These are phyloP conservation scores for Gyromitra esculenta DNA, from an alignment of 2,329 filamentous ascomycete species.

Conservation along the genomic window DNA sequence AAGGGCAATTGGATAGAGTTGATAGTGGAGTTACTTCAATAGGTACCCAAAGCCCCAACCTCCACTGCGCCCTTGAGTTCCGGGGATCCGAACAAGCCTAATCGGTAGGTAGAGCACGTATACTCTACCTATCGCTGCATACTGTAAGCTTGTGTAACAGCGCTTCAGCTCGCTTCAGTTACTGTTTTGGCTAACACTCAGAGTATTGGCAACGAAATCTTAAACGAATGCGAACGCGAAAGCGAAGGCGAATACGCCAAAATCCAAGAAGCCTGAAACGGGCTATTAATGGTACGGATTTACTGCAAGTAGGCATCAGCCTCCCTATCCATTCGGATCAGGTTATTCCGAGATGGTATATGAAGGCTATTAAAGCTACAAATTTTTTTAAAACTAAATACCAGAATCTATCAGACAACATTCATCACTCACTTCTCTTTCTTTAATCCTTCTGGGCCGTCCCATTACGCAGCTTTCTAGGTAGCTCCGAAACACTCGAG, in stretches of 20 bases:
- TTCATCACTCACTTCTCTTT: background rate
- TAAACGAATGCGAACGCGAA: background rate
- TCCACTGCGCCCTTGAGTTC: too few species aligned
- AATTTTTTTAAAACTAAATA: background rate
- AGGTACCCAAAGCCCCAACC: background rate
- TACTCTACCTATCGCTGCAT: too few species aligned
- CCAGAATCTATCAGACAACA: background rate
- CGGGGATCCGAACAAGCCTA: too few species aligned
- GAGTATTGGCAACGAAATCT: background rate
- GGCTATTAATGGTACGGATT: background rate
- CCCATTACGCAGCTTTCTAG: background rate
- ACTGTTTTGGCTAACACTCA: background rate
- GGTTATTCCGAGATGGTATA: background rate
- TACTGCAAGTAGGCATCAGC: background rate
- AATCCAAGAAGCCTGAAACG: background rate
- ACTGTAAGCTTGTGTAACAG: too few species aligned
- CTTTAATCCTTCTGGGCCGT: background rate
- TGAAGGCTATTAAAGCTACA: background rate
- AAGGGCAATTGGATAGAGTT: background rate
- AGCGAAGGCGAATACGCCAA: constrained; percentile 10
- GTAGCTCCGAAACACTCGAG: background rate
- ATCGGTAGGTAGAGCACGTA: too few species aligned
- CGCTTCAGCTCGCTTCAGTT: background rate
- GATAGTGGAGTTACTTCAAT: background rate
- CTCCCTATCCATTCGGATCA: constrained; percentile 3